Base-by-base conservation (phyloP, 1,284 basidiomycete genomes). In the Ganoderma boninense region DNA sequence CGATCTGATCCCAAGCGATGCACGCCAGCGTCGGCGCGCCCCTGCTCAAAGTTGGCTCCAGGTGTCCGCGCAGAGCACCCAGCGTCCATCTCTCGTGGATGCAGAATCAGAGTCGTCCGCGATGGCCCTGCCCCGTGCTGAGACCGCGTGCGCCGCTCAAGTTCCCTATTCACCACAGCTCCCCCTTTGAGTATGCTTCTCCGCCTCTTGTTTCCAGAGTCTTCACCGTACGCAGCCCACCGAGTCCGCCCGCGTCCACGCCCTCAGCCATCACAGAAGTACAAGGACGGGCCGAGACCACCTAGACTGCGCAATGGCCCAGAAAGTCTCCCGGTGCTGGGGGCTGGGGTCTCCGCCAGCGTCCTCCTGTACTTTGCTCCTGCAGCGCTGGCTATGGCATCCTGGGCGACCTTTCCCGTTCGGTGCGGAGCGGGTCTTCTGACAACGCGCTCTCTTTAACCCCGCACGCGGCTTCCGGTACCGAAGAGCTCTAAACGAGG, bases 51-150 rank as follows among this genome's bases (percentile, higher is more conserved):
- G 23, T 20, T 32, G 16, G 4, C 26, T 42, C 38, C 42, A 42
- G 8, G 8, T 43, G 14, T 20, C 14, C 10, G 20, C 60, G 1
- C n/a, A 1, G 18, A 40, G 42, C 23, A 14, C 23, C 40, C 38
- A 26, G 60, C 60, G 60, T 43, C 60, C 60, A 62, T 62, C 60
- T 57, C 14, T 20, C 29, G 29, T 26, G 23, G 49, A 52, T 49
- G 46, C 18, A 5, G 3, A 14, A 26, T 52, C 46, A 49, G 46
- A 18, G n/a, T 57, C 54, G 54, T 32, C 54, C 49, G 11, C n/a
- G 49, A 66, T 56, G 61, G 60, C 66, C 66, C 66, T 68, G 38
- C 56, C 62, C 49, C 67, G 67, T 57, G 32, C 44, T 68, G 67
- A 23, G 67, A 68, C 67, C 67, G 67, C 40, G 32, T 60, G 57